Evolutionary conservation across 2,329 filamentous ascomycete genomes (phyloP).

Genomic region (Ophiostoma sp.): DNA sequence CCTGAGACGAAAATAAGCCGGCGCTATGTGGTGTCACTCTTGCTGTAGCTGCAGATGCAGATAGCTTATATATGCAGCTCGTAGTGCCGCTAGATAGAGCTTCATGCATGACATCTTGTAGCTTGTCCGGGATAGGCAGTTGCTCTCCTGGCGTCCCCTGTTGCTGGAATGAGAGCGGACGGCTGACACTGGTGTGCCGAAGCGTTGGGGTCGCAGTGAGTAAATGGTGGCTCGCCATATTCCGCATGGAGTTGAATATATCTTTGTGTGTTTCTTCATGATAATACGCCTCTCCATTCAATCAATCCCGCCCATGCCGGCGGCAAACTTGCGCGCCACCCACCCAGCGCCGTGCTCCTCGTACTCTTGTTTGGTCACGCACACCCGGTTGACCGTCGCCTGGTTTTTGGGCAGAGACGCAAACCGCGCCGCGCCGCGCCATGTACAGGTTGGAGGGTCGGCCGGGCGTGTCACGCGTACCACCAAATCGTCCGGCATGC

Average conservation of each 20-base stretch:
- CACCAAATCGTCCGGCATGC: conserved; percentile 73
- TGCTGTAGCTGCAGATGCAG: not conserved
- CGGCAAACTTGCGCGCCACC: conserved; percentile 70
- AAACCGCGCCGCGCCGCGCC: conserved; percentile 79
- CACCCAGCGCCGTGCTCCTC: conserved; percentile 78
- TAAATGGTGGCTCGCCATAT: no score
- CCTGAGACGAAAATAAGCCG: conserved; percentile 8
- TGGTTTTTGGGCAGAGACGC: conserved; percentile 69
- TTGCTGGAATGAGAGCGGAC: not conserved
- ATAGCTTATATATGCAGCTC: no score
- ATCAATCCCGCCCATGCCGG: conserved; percentile 37
- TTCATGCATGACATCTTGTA: not conserved
- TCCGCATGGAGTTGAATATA: not conserved
- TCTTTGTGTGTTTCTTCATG: not conserved
- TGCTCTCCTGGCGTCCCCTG: not conserved
- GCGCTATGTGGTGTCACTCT: not conserved
- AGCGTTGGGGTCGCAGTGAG: not conserved
- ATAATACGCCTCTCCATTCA: not conserved
- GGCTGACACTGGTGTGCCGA: not conserved
- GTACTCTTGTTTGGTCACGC: conserved; percentile 88
- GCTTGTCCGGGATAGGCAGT: not conserved
- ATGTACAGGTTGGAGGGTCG: conserved; percentile 77
- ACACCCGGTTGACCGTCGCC: conserved; percentile 63
- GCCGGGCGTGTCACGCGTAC: conserved; percentile 70
- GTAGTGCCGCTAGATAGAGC: not conserved